A percentile compares a stretch with the other conserved stretches of the same genome.
Conservation (phyloP, 1,139 yeast genomes). For the Diutina siamensis region DNA sequence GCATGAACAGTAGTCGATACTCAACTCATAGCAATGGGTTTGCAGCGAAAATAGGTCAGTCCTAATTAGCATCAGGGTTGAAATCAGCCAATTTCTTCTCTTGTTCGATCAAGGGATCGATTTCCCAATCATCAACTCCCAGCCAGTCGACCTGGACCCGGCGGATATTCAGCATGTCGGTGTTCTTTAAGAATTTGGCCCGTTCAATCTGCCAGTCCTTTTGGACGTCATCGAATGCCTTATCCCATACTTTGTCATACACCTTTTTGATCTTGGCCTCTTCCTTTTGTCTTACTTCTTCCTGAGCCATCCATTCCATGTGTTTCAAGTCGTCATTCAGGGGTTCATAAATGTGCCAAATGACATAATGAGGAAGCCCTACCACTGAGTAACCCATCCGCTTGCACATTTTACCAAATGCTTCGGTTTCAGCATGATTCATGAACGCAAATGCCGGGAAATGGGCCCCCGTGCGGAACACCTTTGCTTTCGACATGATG, state of each 20-base stretch:
- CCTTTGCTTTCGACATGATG: conserved; percentile 67
- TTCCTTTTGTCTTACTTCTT: conserved; percentile 63
- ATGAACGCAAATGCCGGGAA: conserved; percentile 87
- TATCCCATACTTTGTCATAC: conserved; percentile 64
- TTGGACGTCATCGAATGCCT: conserved; percentile 66
- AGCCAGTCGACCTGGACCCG: conserved; percentile 53
- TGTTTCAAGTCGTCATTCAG: conserved; percentile 78
- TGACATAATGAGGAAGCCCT: conserved; percentile 82
- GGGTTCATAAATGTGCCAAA: conserved; percentile 91
- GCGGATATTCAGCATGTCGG: conserved; percentile 43
- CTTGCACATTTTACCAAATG: conserved; percentile 77
- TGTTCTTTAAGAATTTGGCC: conserved; percentile 55
- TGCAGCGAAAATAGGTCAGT: no score
- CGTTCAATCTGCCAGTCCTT: conserved; percentile 60
- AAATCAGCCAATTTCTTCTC: conserved; percentile 26
- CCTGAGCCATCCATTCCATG: conserved; percentile 96
- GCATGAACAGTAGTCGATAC: no score
- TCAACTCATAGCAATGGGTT: no score
- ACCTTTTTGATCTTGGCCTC: conserved; percentile 56
- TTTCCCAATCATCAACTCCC: conserved; percentile 37
- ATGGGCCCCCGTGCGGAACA: conserved; percentile 71
- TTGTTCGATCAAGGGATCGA: conserved; percentile 18
- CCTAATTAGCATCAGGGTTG: background rate
- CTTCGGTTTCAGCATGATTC: conserved; percentile 90
- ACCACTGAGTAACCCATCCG: conserved; percentile 73